Conservation (phyloP, 1,284 basidiomycete genomes). For the Pisolithus thermaeus region DNA sequence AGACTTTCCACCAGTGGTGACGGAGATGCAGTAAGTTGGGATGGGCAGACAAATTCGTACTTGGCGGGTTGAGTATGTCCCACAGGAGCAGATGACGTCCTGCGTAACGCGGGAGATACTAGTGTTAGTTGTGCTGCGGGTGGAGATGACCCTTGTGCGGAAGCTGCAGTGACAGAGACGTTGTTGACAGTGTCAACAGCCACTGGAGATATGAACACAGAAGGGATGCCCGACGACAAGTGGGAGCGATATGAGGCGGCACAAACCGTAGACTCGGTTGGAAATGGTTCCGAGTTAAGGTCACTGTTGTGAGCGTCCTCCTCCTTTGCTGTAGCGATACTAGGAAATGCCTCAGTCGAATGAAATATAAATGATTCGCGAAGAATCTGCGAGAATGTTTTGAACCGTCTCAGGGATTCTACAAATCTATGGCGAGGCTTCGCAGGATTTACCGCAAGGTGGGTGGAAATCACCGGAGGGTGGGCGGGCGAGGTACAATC, state of each 20-base stretch:
- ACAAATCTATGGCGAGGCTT: constrained; percentile 20
- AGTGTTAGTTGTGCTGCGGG: constrained; percentile 15
- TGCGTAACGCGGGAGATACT: constrained; percentile 21
- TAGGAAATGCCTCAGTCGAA: constrained; percentile 26
- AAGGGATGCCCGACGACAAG: constrained; percentile 3
- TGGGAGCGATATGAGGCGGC: constrained; percentile 10
- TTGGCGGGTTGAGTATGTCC: constrained; percentile 19
- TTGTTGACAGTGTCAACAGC: constrained; percentile 9
- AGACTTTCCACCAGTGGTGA: constrained; percentile 27
- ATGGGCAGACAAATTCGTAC: constrained; percentile 45
- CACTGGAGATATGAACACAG: constrained; percentile 9
- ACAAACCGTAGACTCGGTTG: constrained; percentile 5
- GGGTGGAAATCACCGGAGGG: constrained; percentile 1
- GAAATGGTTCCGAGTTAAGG: constrained; percentile 11
- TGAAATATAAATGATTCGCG: constrained; percentile 29
- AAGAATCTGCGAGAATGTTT: constrained; percentile 32
- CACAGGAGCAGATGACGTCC: constrained; percentile 25
- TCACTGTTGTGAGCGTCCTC: constrained; percentile 4
- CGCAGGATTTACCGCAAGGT: constrained; percentile 2
- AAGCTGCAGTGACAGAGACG: constrained; percentile 19
- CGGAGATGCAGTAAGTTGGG: constrained; percentile 42
- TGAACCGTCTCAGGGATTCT: constrained; percentile 35
- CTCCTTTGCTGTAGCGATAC: constrained; percentile 25
- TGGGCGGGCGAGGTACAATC: background rate
- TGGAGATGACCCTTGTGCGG: constrained; percentile 20